Conservation (phyloP, 768 basidiomycete species). For the Auriscalpium microsporum region DNA sequence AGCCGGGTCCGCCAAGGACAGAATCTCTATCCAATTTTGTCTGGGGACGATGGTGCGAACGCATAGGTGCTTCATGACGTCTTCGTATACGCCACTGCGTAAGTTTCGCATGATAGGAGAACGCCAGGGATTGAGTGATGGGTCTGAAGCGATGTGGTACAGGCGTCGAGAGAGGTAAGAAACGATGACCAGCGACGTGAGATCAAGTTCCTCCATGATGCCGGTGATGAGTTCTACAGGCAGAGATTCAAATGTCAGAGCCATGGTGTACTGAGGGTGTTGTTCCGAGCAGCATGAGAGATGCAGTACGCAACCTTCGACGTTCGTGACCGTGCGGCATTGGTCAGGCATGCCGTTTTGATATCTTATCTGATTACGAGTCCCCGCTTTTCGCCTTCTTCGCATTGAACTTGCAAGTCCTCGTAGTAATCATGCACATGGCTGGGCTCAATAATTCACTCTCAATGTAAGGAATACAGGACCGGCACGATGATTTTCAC, state of each 20-base stretch:
- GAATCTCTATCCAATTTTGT: slow-evolving; percentile 73
- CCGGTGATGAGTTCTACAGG: slow-evolving; percentile 75
- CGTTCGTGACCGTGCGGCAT: too few species aligned
- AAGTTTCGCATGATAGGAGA: slow-evolving; percentile 57
- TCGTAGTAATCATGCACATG: too few species aligned
- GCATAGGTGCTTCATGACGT: slow-evolving; percentile 47
- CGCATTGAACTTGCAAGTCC: too few species aligned
- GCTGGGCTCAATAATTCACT: too few species aligned
- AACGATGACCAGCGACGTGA: slow-evolving; percentile 47
- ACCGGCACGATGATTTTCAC: too few species aligned
- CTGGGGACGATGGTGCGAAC: slow-evolving; percentile 58
- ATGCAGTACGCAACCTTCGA: too few species aligned
- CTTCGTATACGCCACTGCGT: slow-evolving; percentile 37
- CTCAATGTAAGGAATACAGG: too few species aligned
- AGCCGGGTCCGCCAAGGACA: slow-evolving; percentile 49
- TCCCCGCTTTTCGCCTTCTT: too few species aligned
- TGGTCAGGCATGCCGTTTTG: too few species aligned
- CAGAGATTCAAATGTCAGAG: slow-evolving; percentile 26
- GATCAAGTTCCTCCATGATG: slow-evolving; percentile 60
- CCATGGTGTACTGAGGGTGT: slow-evolving; percentile 1
- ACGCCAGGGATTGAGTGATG: slow-evolving; percentile 69
- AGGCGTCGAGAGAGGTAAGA: slow-evolving; percentile 57
- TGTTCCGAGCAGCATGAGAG: too few species aligned
- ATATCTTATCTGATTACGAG: too few species aligned
- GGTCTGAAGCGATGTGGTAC: slow-evolving; percentile 49